These are phyloP conservation scores for Syzygium malaccense DNA, from an alignment of 441 rosid genomes.

Conservation along the genomic window DNA sequence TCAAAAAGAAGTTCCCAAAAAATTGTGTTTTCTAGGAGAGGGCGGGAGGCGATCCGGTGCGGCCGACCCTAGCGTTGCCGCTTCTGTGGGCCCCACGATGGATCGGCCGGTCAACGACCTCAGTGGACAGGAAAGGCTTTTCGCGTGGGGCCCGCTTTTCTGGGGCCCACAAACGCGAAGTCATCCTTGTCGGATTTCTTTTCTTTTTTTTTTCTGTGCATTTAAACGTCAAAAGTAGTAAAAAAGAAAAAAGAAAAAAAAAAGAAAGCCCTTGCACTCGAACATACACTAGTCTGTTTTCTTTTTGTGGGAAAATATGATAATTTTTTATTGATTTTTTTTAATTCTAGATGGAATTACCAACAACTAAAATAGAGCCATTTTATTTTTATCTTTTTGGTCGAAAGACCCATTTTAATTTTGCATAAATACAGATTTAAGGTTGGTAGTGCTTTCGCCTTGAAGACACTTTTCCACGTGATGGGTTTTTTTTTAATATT, in stretches of 20 bases:
- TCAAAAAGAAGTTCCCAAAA: neutral
- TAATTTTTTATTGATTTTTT: neutral
- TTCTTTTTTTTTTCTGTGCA: neutral
- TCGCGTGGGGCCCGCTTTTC: neutral
- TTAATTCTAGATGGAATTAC: no score
- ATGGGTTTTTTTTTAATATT: neutral
- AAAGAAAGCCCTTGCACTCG: neutral
- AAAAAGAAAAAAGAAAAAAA: neutral
- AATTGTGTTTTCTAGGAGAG: neutral
- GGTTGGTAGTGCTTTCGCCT: neutral
- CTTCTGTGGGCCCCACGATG: constrained; percentile 7
- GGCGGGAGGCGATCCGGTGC: neutral
- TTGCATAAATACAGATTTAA: neutral
- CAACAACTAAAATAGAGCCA: no score
- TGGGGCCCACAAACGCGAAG: constrained; percentile 10
- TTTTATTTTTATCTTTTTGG: neutral
- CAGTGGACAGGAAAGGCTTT: constrained; percentile 1
- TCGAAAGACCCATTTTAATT: neutral
- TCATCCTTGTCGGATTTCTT: constrained; percentile 10
- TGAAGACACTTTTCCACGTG: neutral
- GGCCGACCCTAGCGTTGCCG: neutral
- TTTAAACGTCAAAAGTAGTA: neutral
- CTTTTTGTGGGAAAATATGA: neutral
- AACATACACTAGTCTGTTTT: neutral
- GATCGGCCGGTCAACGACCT: constrained; percentile 30